Conservation (phyloP, 768 basidiomycete species). For the Cantharellus cinnabarinus region DNA sequence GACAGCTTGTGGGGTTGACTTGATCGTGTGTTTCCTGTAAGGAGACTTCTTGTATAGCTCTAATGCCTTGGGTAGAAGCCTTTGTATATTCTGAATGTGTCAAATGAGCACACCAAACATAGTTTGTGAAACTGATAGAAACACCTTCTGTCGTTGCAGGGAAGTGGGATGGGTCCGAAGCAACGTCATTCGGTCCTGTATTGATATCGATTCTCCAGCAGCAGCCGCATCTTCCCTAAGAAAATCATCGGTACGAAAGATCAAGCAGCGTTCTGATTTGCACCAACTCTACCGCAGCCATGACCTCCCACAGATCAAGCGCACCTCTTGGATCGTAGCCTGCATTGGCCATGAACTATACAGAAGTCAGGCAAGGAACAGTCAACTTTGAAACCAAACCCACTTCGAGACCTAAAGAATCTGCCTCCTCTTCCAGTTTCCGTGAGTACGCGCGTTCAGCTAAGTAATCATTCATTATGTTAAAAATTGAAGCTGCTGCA, state of each 20-base stretch:
- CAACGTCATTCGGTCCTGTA: constrained; percentile 18
- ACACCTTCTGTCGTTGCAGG: constrained; percentile 16
- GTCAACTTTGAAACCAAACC: constrained; percentile 3
- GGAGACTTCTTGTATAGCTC: constrained; percentile 9
- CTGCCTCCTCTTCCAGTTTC: constrained; percentile 26
- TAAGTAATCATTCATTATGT: constrained; percentile 20
- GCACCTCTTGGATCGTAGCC: constrained; percentile 23
- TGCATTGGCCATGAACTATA: constrained; percentile 24
- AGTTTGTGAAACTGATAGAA: not conserved
- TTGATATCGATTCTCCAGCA: constrained; percentile 12
- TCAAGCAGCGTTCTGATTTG: not conserved
- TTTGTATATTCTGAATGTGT: constrained; percentile 6
- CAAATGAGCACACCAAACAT: not conserved
- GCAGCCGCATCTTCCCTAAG: constrained; percentile 15
- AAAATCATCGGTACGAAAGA: not conserved
- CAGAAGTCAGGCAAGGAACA: not conserved
- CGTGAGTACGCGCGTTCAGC: constrained; percentile 22
- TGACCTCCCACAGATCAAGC: constrained; percentile 22
- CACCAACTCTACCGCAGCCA: constrained; percentile 20
- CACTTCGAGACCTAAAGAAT: constrained; percentile 22
- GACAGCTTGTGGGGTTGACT: too few species aligned
- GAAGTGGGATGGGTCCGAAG: constrained; percentile 24
- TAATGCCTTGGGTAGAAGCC: constrained; percentile 11
- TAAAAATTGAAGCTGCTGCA: constrained; percentile 19
- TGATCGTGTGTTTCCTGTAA: not conserved